Conservation (phyloP, 768 basidiomycete genomes). For the Lepiota subincarnata region DNA sequence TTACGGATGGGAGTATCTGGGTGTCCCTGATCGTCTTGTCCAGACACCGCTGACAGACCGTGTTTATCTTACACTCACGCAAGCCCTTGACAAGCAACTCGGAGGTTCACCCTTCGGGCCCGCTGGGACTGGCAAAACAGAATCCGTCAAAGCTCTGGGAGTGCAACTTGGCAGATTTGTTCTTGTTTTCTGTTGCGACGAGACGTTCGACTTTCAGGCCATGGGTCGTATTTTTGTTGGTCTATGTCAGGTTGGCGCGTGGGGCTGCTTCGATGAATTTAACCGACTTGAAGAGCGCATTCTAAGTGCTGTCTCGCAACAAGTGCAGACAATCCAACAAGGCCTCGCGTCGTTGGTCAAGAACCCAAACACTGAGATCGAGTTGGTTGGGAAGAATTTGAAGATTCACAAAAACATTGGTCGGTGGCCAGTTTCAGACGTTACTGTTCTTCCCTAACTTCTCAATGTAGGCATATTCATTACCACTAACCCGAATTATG, state of each 20-base stretch:
- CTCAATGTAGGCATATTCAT: constrained; percentile 81
- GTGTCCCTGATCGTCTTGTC: constrained; percentile 93
- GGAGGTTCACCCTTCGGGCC: constrained; percentile 98
- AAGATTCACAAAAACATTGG: constrained; percentile 95
- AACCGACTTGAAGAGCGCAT: constrained; percentile 98
- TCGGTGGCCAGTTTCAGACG: constrained; percentile 20
- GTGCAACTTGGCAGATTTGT: constrained; percentile 98
- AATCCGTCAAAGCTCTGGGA: constrained; percentile 98
- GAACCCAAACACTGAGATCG: constrained; percentile 88
- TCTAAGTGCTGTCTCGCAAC: constrained; percentile 95
- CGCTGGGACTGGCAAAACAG: constrained; percentile 98
- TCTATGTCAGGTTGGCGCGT: constrained; percentile 97
- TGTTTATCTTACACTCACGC: constrained; percentile 94
- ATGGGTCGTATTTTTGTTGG: constrained; percentile 99
- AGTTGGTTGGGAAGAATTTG: constrained; percentile 90
- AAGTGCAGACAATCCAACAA: constrained; percentile 98
- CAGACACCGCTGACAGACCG: constrained; percentile 97
- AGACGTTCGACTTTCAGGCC: constrained; percentile 99
- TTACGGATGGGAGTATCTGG: constrained; percentile 99
- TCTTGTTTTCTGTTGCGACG: constrained; percentile 99
- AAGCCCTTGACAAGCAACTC: constrained; percentile 90
- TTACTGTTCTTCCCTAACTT: neutral
- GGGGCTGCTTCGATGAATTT: constrained; percentile 98
- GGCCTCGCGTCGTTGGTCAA: constrained; percentile 80
- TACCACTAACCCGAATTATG: constrained; percentile 98